A percentile compares a stretch with the other conserved stretches of the same genome.
Evolutionary conservation across 2,329 filamentous ascomycete genomes (phyloP).

Genomic region (Aspergillus piperis): DNA sequence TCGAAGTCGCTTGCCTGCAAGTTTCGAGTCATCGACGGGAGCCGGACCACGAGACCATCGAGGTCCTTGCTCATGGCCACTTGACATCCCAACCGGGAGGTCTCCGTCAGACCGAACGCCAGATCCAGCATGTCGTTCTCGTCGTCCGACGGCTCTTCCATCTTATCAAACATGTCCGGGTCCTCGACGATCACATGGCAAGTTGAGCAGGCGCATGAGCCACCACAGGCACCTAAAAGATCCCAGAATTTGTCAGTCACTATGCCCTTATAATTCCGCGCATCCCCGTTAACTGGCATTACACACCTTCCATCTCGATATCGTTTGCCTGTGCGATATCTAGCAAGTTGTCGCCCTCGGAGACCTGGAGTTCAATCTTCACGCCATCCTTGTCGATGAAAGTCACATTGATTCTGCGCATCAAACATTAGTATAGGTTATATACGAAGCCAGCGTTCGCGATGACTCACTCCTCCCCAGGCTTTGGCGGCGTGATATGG

Average conservation of each 20-base stretch:
- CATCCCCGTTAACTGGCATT: background rate
- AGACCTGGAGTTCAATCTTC: slow-evolving; percentile 74
- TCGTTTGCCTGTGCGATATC: slow-evolving; percentile 95
- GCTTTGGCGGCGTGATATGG: slow-evolving; percentile 79
- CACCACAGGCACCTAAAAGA: slow-evolving; percentile 75
- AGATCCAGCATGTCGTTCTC: slow-evolving; percentile 91
- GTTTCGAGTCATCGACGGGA: slow-evolving; percentile 94
- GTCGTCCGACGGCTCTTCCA: slow-evolving; percentile 75
- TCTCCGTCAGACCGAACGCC: slow-evolving; percentile 87
- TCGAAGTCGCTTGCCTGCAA: slow-evolving; percentile 91
- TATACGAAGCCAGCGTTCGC: background rate
- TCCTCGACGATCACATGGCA: slow-evolving; percentile 85
- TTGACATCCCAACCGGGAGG: slow-evolving; percentile 81
- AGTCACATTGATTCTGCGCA: slow-evolving; percentile 74
- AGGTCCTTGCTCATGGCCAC: slow-evolving; percentile 88
- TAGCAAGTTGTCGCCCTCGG: slow-evolving; percentile 85
- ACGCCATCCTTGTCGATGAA: slow-evolving; percentile 90
- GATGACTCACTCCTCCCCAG: slow-evolving; percentile 79
- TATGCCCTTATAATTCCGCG: background rate
- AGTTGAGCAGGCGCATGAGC: slow-evolving; percentile 88
- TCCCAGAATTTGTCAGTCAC: background rate
- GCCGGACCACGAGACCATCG: slow-evolving; percentile 78
- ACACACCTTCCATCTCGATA: slow-evolving; percentile 87
- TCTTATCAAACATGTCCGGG: slow-evolving; percentile 72
- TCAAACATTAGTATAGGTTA: background rate